Base-by-base conservation (phyloP, 768 basidiomycete species). In the Boletus huronensis region DNA sequence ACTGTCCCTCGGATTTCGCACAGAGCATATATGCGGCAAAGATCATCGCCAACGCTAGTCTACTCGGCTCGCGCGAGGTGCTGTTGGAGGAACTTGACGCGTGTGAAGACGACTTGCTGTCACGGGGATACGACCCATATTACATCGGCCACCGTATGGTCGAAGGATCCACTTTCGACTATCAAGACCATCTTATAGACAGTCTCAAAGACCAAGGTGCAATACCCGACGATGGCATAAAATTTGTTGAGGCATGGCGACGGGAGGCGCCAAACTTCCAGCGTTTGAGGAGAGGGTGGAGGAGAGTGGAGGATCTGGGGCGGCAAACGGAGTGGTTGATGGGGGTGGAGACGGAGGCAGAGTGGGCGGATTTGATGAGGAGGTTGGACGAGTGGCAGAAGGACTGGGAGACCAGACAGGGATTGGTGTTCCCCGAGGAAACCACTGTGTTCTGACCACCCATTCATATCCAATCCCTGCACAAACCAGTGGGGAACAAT, bases 181-280 rank as follows among this genome's bases (percentile, higher is more conserved):
- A 78, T 50, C 77, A 77, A 57, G 75, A 79, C 50, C 62, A 67
- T 34, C 55, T 64, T 3, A 57, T 64, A 16, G 45, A 54, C 3
- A 17, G 29, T 19, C 54, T 64, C 19, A 59, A 56, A 41, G 10
- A 25, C 16, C 47, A 51, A 6, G 70, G 72, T 43, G 73, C 66
- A 5, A 64, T 82, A 23, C 76, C 75, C 3, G 62, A 77, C 43
- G 71, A 76, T 46, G 77, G 77, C 0, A 66, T 60, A 56, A 74
- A 72, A 28, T 82, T 70, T 55, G 81, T 82, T 21, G 82, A 82
- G 59, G 55, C 61, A 14, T 83, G 82, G 82, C 66, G 81, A 36
- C 66, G 76, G 41, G 66, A 72, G 35, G 66, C 69, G 2, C 61
- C 70, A 35, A 58, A 57, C 2, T 72, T 76, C 45, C 54, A 64